Base-by-base conservation (phyloP, 352 stramenopile species). In the Phytopythium sindhum region DNA sequence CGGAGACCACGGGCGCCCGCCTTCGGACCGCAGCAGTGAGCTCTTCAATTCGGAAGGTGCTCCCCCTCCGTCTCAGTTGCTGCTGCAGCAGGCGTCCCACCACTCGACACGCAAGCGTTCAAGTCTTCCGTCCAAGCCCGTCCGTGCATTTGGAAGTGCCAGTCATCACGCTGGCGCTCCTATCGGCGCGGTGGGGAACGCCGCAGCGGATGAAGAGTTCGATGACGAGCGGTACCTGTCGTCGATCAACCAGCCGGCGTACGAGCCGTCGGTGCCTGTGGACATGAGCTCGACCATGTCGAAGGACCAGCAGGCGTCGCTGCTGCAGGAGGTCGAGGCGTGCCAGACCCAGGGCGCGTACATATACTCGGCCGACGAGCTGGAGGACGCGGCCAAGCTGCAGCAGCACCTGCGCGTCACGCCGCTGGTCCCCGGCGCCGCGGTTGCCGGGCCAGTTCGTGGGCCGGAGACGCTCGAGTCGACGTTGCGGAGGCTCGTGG, bases 281-380 rank as follows among this genome's bases (percentile, higher is more conserved):
- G 73, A 81, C 31, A 59, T 82, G 19, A 78, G 68, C 23, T 70
- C 64, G 23, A 66, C 72, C 3, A 56, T 91, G n/a, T 91, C 83
- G 23, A 74, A 71, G 21, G 66, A 75, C 60, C 82, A 93, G 61
- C 78, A 83, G 54, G 70, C 70, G 57, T 86, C 73, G 12, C 70
- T 91, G 35, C 65, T 91, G 42, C 70, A 88, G 60, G 77, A 91
- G 69, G 70, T 89, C 17, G 78, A 90, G 48, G 73, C 80, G 35
- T 90, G 85, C 63, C 68, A 82, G 29, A 15, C 33, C 1, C 54
- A 60, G 23, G 69, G 73, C 24, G 74, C 80, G 45, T 94, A 94
- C 68, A 84, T 92, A 24, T 94, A 94, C 70, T 89, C 83, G 26
- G 83, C 77, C 6, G 86, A 94, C 41, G 83, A 94, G 45, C 67